Conservation (phyloP, 495 filamentous ascomycete genomes). For the Penicillium desertorum region DNA sequence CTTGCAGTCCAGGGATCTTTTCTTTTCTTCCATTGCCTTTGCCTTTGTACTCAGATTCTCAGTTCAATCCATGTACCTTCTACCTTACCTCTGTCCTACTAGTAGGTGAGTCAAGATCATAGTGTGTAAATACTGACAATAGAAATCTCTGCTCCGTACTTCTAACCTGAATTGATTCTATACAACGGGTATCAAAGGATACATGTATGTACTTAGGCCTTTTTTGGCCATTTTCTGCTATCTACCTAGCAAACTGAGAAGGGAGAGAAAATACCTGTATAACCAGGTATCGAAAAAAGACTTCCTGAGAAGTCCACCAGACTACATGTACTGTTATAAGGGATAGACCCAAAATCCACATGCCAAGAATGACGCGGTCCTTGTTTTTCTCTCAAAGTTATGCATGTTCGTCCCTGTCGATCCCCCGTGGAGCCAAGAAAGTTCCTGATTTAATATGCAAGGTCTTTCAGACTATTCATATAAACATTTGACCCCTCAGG, state of each 20-base stretch:
- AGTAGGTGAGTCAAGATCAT: background rate
- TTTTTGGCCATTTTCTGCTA: no score
- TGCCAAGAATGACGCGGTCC: conserved; percentile 6
- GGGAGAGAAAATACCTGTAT: no score
- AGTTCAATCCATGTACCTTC: conserved; percentile 35
- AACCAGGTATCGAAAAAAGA: no score
- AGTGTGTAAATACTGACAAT: background rate
- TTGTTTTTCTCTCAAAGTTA: conserved; percentile 17
- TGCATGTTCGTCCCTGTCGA: conserved; percentile 27
- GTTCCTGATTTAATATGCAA: background rate
- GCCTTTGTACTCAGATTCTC: conserved; percentile 22
- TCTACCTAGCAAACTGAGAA: no score
- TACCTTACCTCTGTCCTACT: conserved; percentile 7
- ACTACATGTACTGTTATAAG: background rate
- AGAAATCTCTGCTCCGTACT: background rate
- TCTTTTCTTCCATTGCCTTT: conserved; percentile 11
- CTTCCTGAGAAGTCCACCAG: no score
- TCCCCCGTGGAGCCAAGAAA: conserved; percentile 18
- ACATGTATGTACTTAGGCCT: no score
- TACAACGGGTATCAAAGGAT: no score
- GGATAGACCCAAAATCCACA: background rate
- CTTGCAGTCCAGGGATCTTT: conserved; percentile 16
- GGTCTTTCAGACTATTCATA: background rate
- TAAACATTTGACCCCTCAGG: background rate
- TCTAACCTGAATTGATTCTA: background rate